A percentile compares a stretch with the other conserved stretches of the same genome.
Conservation (phyloP, 768 basidiomycete species). For the Mycena indigotica region DNA sequence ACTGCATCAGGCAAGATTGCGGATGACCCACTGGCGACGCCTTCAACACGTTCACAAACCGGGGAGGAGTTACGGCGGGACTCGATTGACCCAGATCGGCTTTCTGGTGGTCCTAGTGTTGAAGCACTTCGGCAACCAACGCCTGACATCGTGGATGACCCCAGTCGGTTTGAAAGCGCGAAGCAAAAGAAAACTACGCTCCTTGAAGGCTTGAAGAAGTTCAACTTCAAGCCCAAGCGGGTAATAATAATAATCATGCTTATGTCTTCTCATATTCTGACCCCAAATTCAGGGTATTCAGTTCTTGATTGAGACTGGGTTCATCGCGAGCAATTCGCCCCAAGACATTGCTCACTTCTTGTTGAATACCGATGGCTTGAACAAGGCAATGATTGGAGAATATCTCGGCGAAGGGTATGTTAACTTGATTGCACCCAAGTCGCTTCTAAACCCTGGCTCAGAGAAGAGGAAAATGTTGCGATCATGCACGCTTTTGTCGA, state of each 20-base stretch:
- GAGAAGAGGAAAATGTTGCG: constrained; percentile 86
- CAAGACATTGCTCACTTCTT: constrained; percentile 84
- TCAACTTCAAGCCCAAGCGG: constrained; percentile 98
- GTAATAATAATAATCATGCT: no score
- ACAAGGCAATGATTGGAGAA: constrained; percentile 96
- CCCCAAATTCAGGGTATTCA: constrained; percentile 76
- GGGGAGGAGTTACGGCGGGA: constrained; percentile 60
- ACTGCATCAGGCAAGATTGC: constrained; percentile 52
- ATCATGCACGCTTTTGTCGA: constrained; percentile 99
- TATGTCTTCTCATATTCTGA: no score
- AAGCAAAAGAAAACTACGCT: constrained; percentile 96
- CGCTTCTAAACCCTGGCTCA: constrained; percentile 33
- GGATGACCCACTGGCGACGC: constrained; percentile 42
- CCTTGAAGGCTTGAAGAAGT: constrained; percentile 94
- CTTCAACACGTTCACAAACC: constrained; percentile 45
- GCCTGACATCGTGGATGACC: constrained; percentile 86
- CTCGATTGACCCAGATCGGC: constrained; percentile 56
- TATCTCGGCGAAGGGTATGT: constrained; percentile 92
- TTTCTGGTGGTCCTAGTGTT: constrained; percentile 49
- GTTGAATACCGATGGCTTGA: constrained; percentile 86
- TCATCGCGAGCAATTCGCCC: constrained; percentile 74
- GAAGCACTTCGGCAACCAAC: constrained; percentile 69
- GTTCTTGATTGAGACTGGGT: constrained; percentile 86
- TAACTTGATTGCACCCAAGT: not conserved
- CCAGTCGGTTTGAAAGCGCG: constrained; percentile 88